Evolutionary conservation across 352 stramenopile genomes (phyloP), one percentile per base, ranked within the genome.

Genomic region (Phytophthora citrophthora): DNA sequence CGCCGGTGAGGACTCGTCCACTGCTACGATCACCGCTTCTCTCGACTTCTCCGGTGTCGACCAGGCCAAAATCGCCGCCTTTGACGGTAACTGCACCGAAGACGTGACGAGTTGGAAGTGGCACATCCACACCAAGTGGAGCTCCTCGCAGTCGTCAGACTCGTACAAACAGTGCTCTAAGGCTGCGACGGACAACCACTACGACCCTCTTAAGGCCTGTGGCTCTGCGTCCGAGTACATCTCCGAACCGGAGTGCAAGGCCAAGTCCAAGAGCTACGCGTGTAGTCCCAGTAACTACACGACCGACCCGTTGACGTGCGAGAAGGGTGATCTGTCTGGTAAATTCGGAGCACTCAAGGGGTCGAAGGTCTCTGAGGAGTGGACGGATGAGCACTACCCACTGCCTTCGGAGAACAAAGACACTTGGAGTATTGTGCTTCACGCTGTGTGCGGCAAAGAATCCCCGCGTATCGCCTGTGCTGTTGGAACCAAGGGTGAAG

Each of bases 371-470:
- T 52, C 18, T 0, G 62, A 55, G 1, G 57, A 71, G 24, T 92
- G 67, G 66, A 72, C 59, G 12, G 81, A 93, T 54, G 23, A 66
- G 12, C 24, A 79, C 59, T 93, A 81, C 46, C 77, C 79, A 8
- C 39, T 70, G n/a, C 41, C 64, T 6, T 58, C 57, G 1, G 76
- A 89, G 50, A 77, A 74, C 45, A 82, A 41, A 36, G 58, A 74
- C 8, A 53, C 73, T 27, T 90, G 77, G 77, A 93, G 83, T 60
- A 77, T 93, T 34, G 64, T 90, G 26, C 63, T 93, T 46, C 83
- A 89, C 51, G 79, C 81, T 3, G 74, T 87, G 9, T 93, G 81
- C 48, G 64, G 68, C 45, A 72, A 58, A 5, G 67, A 76, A 13
- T 52, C 76, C 0, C 80, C 81, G 20, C 76, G 79, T 11, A 70